Evolutionary conservation across 163 green algal species (phyloP).

Genomic region (Chlamydomonas reinhardtii): DNA sequence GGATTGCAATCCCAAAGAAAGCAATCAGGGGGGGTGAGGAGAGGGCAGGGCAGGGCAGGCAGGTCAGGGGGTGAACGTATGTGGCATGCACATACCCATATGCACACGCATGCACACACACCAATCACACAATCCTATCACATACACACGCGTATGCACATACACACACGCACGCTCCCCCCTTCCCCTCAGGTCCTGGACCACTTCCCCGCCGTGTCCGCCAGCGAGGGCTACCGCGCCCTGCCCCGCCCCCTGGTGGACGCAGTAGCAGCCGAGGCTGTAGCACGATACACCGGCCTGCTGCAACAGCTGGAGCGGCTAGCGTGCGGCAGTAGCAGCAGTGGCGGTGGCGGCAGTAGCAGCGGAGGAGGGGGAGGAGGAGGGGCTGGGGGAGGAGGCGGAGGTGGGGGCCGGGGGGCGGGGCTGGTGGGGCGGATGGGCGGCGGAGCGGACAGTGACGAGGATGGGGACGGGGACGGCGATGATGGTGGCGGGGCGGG

Average conservation of each 20-base stretch:
- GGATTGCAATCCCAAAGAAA: no score
- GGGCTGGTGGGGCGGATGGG: not conserved
- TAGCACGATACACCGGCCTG: slow-evolving; percentile 9
- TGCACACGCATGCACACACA: no score
- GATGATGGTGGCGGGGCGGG: not conserved
- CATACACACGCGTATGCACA: no score
- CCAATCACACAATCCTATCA: no score
- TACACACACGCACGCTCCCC: not conserved
- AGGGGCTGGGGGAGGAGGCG: not conserved
- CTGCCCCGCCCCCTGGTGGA: slow-evolving; percentile 38
- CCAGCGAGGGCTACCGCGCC: slow-evolving; percentile 31
- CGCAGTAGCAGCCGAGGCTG: slow-evolving; percentile 22
- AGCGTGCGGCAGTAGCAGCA: no score
- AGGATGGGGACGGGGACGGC: not conserved
- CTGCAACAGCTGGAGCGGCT: slow-evolving; percentile 22
- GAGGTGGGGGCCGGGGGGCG: not conserved
- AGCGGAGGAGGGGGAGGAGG: not conserved
- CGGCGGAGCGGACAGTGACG: not conserved
- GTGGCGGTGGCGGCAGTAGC: not conserved
- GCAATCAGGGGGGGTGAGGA: no score
- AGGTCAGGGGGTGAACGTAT: no score
- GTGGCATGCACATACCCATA: no score
- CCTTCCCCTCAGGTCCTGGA: slow-evolving; percentile 21
- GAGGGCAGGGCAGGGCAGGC: no score
- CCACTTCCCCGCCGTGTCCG: slow-evolving; percentile 28